phyloP scores from a whole-genome alignment of 805 yeast species.

The Hanseniaspora lindneri region DNA sequence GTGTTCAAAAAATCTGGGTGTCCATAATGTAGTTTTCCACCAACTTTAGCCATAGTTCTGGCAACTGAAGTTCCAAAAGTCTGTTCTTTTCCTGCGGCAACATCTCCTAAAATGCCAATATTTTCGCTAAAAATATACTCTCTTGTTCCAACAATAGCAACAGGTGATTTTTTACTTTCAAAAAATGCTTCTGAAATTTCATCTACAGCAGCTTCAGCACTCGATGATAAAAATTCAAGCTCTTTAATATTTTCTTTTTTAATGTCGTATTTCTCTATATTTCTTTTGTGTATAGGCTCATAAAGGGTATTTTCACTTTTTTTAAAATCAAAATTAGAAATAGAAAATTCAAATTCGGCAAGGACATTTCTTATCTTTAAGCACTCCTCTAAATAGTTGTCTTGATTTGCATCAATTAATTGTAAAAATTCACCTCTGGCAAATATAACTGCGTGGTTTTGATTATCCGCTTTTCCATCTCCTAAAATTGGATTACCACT shows the following conservation, averaged over 20 bases:
- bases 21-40: conserved; percentile 76
- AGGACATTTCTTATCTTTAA: conserved; percentile 59
- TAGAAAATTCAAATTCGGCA: conserved; percentile 59
- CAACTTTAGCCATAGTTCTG: conserved; percentile 67
- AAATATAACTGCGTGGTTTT: conserved; percentile 62
- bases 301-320: too few relatives aligned
- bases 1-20: conserved; percentile 75
- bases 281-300: too few relatives aligned
- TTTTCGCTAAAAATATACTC: conserved; percentile 77
- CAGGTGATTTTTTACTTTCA: conserved; percentile 36
- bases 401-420: conserved; percentile 74
- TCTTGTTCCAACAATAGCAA: conserved; percentile 74
- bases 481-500: conserved; percentile 78
- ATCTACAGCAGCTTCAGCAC: too few relatives aligned
- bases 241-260: background rate
- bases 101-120: conserved; percentile 69
- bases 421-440: conserved; percentile 74
- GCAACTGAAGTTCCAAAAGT: conserved; percentile 79
- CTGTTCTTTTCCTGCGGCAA: conserved; percentile 82
- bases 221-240: too few relatives aligned
- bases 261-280: background rate
- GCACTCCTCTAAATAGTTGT: conserved; percentile 71
- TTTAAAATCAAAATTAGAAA: too few relatives aligned
- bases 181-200: too few relatives aligned
- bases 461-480: conserved; percentile 77